These are phyloP conservation scores for Sherardia arvensis DNA, from an alignment of 257 asterid genomes.

Conservation along the genomic window DNA sequence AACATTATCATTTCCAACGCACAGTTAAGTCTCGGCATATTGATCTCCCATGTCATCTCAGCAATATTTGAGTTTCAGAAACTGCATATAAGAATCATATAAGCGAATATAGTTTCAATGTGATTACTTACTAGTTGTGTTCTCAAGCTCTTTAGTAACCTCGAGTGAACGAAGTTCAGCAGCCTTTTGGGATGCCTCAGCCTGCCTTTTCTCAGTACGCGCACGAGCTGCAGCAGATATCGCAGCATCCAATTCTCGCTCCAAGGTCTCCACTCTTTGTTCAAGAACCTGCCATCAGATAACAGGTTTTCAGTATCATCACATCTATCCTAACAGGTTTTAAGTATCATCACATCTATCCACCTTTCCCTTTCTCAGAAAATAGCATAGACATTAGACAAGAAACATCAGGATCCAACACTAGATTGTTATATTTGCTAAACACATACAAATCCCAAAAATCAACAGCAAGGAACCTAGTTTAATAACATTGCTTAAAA, in stretches of 20 bases:
- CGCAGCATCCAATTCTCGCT: slow-evolving; percentile 84
- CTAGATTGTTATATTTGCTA: neutral
- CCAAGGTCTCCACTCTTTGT: slow-evolving; percentile 88
- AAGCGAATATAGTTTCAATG: neutral
- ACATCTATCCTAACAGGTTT: no score
- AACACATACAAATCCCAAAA: neutral
- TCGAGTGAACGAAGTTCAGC: slow-evolving; percentile 78
- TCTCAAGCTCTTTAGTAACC: slow-evolving; percentile 77
- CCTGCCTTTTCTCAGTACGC: slow-evolving; percentile 85
- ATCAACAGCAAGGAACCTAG: neutral
- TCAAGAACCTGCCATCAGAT: slow-evolving; percentile 66
- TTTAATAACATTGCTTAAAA: neutral
- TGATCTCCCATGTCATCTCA: neutral
- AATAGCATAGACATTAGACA: neutral
- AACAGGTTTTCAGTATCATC: neutral
- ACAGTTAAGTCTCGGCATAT: neutral
- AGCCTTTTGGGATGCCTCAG: slow-evolving; percentile 84
- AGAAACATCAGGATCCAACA: neutral
- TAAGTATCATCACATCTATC: no score
- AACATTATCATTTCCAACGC: neutral
- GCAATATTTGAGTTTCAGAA: neutral
- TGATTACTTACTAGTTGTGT: slow-evolving; percentile 67
- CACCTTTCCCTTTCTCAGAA: neutral
- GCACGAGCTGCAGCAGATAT: slow-evolving; percentile 97
- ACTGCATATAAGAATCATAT: neutral